phyloP scores from a whole-genome alignment of 495 filamentous ascomycete genomes.

The Penicillium argentinense region DNA sequence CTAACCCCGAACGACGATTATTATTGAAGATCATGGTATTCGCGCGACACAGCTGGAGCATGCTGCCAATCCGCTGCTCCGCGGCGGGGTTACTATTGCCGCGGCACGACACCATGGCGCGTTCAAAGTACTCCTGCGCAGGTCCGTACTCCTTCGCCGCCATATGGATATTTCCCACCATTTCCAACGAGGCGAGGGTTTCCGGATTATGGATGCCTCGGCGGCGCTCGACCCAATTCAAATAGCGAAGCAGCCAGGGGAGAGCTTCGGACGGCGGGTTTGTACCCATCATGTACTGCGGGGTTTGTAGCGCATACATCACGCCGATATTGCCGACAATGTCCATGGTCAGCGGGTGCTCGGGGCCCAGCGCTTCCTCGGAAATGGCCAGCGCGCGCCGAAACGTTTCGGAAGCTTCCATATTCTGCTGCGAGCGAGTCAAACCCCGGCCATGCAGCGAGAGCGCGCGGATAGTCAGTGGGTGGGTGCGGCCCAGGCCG shows the following conservation, averaged over 20 bases:
- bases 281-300: not conserved
- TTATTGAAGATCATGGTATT: constrained; percentile 23
- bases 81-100: constrained; percentile 3
- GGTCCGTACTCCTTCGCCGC: constrained; percentile 22
- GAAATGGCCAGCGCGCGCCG: constrained; percentile 35
- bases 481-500: constrained; percentile 23
- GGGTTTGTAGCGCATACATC: constrained; percentile 30
- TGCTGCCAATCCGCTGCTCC: constrained; percentile 16
- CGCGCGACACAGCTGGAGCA: constrained; percentile 28
- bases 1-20: constrained; percentile 10
- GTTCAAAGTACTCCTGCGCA: constrained; percentile 33
- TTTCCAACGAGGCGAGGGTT: constrained; percentile 20
- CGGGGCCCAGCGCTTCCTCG: constrained; percentile 31
- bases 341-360: constrained; percentile 29
- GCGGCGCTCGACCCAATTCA: constrained; percentile 30
- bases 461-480: constrained; percentile 29
- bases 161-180: constrained; percentile 32
- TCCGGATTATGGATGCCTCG: constrained; percentile 27
- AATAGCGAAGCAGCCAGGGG: constrained; percentile 34
- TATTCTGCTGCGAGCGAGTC: constrained; percentile 17
- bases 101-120: constrained; percentile 16
- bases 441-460: constrained; percentile 25
- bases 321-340: constrained; percentile 34
- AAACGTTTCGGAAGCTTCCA: constrained; percentile 31
- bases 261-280: constrained; percentile 22